Base-by-base conservation (phyloP, 129 eudicot species). In the Helichrysum umbraculigerum region DNA sequence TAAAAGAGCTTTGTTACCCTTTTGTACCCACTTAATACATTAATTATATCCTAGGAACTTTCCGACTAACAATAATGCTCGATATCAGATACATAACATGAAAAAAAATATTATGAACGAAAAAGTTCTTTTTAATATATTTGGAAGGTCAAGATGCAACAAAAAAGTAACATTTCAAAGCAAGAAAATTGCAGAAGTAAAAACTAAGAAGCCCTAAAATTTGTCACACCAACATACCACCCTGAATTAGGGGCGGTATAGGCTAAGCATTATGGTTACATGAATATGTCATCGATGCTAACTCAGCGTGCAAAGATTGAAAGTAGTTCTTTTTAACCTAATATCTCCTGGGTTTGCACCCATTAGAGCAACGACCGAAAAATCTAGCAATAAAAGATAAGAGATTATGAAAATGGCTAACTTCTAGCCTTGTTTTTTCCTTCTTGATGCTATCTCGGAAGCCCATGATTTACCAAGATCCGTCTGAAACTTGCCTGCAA, bases 381-480 rank as follows among this genome's bases (percentile, higher is more conserved):
- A 66, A 34, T n/a, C 57, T 42, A 68, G 58, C 58, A 11, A 21
- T 22, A 72, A 34, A 57, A 57, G 20, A 54, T 7, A 72, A 25
- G 4, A 20, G 20, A 41, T 25, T 41, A 14, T 41, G 34, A 68
- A 68, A 34, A 68, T 5, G 35, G 35, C 12, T 41, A 30, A 20
- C 21, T 68, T 41, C 68, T 81, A 81, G 29, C 67, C 81, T 66
- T 70, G 82, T 69, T 78, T 85, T 80, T 70, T 88, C 81, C 98
- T 88, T 82, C 97, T 88, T 74, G 91, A 83, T 51, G 83, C 92
- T 72, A 93, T 85, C 88, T 93, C 98, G 8, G 83, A 67, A 37
- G 98, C 98, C 98, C 97, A 93, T 14, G 96, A 88, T 84, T 88
- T 93, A 11, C 98, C 98, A 79, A 91, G 32, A 20, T 91, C 96